phyloP scores from a whole-genome alignment of 352 stramenopile genomes.

The Globisporangium okanoganense region DNA sequence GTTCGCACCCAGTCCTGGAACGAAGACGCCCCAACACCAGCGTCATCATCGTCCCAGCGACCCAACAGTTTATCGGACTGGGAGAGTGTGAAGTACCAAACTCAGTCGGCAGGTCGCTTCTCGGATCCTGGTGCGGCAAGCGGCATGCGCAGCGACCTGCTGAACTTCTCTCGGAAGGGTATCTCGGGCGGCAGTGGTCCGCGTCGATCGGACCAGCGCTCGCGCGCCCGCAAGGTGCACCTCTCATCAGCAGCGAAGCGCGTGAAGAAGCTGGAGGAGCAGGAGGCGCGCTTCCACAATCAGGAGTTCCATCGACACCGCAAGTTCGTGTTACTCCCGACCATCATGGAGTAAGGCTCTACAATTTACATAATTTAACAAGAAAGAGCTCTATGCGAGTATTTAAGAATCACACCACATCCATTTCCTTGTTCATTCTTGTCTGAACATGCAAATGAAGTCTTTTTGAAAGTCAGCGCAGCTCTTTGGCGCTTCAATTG shows the following conservation, averaged over 20 bases:
- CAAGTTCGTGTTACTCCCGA: conserved; percentile 33
- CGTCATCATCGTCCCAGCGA: not conserved
- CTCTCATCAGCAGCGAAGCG: conserved; percentile 80
- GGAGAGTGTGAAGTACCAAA: conserved; percentile 47
- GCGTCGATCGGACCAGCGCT: conserved; percentile 45
- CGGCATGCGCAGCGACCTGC: conserved; percentile 50
- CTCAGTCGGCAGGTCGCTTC: conserved; percentile 38
- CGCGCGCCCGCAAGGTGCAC: conserved; percentile 55
- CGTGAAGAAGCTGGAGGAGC: conserved; percentile 78
- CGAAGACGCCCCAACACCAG: conserved; percentile 18
- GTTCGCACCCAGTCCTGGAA: conserved; percentile 57
- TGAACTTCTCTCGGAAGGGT: conserved; percentile 59
- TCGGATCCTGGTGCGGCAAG: conserved; percentile 54
- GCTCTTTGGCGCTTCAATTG: no score
- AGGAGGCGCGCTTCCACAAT: conserved; percentile 62
- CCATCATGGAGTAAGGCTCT: conserved; percentile 43
- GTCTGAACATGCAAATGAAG: no score
- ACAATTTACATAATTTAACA: not conserved
- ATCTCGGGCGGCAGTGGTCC: conserved; percentile 26
- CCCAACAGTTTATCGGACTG: conserved; percentile 46
- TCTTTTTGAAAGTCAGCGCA: no score
- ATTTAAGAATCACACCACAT: conserved; percentile 13
- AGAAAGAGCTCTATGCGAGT: conserved; percentile 4
- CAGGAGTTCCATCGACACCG: conserved; percentile 30
- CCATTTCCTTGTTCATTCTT: no score